phyloP scores from a whole-genome alignment of 805 yeast species.

The Wickerhamomyces subpelliculosus region DNA sequence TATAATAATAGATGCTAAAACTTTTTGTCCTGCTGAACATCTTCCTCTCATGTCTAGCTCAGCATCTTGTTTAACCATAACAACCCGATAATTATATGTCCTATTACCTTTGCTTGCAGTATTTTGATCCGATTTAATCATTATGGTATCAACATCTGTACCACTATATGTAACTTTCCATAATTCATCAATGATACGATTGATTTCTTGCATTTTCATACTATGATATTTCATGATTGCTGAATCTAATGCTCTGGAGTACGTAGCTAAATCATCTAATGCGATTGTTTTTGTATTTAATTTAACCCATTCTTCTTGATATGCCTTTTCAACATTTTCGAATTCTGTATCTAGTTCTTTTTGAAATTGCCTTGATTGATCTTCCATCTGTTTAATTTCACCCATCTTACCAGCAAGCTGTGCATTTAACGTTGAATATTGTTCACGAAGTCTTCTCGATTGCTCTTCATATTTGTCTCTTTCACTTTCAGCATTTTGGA shows the following conservation, averaged over 20 bases:
- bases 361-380: conserved; percentile 50
- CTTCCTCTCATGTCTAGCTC: conserved; percentile 98
- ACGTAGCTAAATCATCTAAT: conserved; percentile 74
- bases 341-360: conserved; percentile 67
- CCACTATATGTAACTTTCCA: conserved; percentile 96
- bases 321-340: conserved; percentile 53
- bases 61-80: conserved; percentile 86
- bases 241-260: conserved; percentile 78
- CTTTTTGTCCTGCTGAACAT: conserved; percentile 97
- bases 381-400: conserved; percentile 76
- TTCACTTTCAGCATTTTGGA: conserved; percentile 51
- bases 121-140: conserved; percentile 72
- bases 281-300: conserved; percentile 70
- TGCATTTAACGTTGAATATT: conserved; percentile 50
- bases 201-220: conserved; percentile 87
- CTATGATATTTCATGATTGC: conserved; percentile 93
- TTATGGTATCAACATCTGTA: conserved; percentile 87
- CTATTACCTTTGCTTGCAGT: conserved; percentile 36
- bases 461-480: conserved; percentile 55
- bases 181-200: conserved; percentile 77
- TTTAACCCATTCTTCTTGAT: conserved; percentile 65
- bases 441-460: conserved; percentile 40
- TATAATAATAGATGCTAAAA: conserved; percentile 84
- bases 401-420: conserved; percentile 74
- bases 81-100: conserved; percentile 87